These are phyloP conservation scores for Boeremia exigua DNA, from an alignment of 2,329 filamentous ascomycete genomes.

Conservation along the genomic window DNA sequence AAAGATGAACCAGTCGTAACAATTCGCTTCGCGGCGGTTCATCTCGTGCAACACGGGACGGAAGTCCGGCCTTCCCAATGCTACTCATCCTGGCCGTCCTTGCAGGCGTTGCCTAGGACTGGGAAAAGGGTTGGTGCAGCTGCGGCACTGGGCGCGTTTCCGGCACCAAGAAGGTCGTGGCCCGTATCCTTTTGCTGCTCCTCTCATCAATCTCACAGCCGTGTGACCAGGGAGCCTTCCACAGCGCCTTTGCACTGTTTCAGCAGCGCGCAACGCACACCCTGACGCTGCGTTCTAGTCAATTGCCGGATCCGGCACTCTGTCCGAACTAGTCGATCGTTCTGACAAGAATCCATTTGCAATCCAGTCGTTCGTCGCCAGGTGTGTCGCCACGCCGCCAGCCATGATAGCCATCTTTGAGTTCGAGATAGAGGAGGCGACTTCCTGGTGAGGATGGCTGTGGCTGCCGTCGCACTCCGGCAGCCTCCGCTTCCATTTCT, in stretches of 20 bases:
- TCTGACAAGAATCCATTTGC: conserved; percentile 33
- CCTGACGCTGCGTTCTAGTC: conserved; percentile 15
- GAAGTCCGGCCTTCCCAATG: conserved; percentile 8
- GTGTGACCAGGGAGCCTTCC: conserved; percentile 7
- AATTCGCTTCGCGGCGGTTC: conserved; percentile 14
- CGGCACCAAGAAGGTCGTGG: not conserved
- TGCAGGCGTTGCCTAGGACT: conserved; percentile 3
- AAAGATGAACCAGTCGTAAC: conserved; percentile 9
- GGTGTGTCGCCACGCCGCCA: conserved; percentile 6
- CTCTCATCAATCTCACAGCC: conserved; percentile 3
- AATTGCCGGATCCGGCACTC: conserved; percentile 11
- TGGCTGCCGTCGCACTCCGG: conserved; percentile 11
- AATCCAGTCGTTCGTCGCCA: conserved; percentile 18
- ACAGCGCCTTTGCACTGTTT: conserved; percentile 8
- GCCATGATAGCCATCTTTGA: conserved; percentile 12
- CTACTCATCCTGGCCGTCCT: conserved; percentile 15
- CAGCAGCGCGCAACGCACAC: conserved; percentile 8
- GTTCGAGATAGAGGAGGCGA: conserved; percentile 19
- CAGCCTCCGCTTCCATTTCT: conserved; percentile 17
- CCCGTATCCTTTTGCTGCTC: not conserved
- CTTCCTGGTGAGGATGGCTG: conserved; percentile 15
- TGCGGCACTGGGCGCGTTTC: not conserved
- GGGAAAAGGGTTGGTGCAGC: conserved; percentile 4
- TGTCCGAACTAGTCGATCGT: conserved; percentile 11
- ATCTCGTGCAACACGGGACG: conserved; percentile 12